Base-by-base conservation (phyloP, 78 protist species). In the Polysphondylium violaceum region DNA sequence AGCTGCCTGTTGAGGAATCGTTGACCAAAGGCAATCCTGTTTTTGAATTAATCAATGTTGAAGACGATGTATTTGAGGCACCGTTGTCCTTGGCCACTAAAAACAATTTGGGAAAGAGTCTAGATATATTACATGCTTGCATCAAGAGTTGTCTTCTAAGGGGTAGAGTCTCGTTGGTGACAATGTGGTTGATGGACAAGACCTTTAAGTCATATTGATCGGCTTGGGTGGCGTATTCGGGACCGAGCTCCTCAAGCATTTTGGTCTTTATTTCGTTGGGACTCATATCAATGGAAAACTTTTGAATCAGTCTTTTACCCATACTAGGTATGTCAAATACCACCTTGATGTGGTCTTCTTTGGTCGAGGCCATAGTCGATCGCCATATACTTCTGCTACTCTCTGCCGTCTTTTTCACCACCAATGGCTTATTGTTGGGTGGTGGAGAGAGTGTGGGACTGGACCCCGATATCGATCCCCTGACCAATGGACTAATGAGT, bases 41-140 rank as follows among this genome's bases (percentile, higher is more conserved):
- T 60, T 3, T 3, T 60, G 29, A 17, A 3, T 3, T 3, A 16
- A 16, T 5, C 21, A 19, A 17, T 56, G 9, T 4, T 17, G 8
- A 8, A 43, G 9, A 44, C 38, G 56, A 1, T 61, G 3, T 5
- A 58, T 61, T 2, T 65, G 9, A 2, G 19, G 60, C 0, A 53
- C 61, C 2, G 4, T 23, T 7, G 7, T 44, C 25, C 25, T 83
- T 83, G 0, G 58, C 14, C 6, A 38, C 63, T 53, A 83, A 40
- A 16, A 69, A 79, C 8, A 83, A 29, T 40, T 83, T 83, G 16
- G 91, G 91, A 12, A 83, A 83, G 7, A 83, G 51, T 56, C 79
- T 44, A 6, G 76, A 40, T 7, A 83, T 83, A 43, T 83, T 83
- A 59, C 91, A 83, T 27, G 91, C 91, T 60, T 83, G 91, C 91